phyloP scores from a whole-genome alignment of 768 basidiomycete species.

The Holtermanniella nyarrowii region DNA sequence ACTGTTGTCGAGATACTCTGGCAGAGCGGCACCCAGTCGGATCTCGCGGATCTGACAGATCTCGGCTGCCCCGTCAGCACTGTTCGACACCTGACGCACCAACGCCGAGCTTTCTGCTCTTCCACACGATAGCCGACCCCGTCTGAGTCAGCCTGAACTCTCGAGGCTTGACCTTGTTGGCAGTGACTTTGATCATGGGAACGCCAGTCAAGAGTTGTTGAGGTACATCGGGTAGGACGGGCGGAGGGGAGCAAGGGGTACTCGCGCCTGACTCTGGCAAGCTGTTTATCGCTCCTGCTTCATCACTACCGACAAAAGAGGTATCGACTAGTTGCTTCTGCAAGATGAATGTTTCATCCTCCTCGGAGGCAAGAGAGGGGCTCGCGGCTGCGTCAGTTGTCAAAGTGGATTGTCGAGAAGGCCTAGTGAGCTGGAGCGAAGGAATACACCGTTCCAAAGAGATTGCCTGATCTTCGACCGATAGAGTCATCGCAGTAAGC shows the following conservation, averaged over 20 bases:
- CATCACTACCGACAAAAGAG: too few relatives aligned
- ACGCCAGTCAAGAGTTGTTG: neutral
- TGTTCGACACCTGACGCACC: neutral
- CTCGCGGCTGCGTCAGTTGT: neutral
- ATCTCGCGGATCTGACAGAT: constrained; percentile 82
- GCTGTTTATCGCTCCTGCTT: too few relatives aligned
- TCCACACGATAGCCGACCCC: neutral
- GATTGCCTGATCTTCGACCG: too few relatives aligned
- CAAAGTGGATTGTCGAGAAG: neutral
- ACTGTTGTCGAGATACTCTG: constrained; percentile 49
- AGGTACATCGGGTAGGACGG: neutral
- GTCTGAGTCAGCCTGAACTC: neutral
- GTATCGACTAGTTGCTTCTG: too few relatives aligned
- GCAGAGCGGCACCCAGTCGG: constrained; percentile 54
- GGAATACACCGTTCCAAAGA: too few relatives aligned
- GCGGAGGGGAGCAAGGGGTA: neutral
- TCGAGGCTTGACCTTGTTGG: neutral
- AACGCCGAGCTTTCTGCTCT: neutral
- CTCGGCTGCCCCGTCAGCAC: constrained; percentile 49
- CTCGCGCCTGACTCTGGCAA: too few relatives aligned
- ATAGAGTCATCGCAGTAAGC: too few relatives aligned
- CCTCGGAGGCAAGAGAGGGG: too few relatives aligned
- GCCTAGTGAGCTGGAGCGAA: neutral
- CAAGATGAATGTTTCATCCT: too few relatives aligned
- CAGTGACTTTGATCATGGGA: neutral